These are phyloP conservation scores for Mycena amicta DNA, from an alignment of 768 basidiomycete species.

Conservation along the genomic window DNA sequence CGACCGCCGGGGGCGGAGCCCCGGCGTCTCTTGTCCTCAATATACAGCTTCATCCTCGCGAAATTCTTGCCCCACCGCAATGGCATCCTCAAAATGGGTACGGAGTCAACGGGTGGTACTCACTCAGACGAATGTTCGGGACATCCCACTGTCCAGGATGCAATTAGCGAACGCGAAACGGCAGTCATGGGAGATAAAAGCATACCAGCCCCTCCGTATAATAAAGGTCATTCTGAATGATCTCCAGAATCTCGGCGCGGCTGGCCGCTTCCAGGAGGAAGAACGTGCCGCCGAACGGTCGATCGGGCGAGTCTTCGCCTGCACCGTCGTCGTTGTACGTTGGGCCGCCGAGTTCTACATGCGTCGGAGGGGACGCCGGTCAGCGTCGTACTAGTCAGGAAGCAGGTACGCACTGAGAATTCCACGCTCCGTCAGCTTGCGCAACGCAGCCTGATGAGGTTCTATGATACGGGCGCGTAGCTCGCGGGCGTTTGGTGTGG, in stretches of 20 bases:
- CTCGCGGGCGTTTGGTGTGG: not conserved
- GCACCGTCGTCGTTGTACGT: conserved; percentile 10
- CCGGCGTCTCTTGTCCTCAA: no score
- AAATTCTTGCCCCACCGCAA: no score
- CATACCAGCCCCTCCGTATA: conserved; percentile 9
- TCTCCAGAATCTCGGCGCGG: conserved; percentile 2
- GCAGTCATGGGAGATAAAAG: not conserved
- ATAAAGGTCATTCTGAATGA: conserved; percentile 11
- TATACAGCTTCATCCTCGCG: no score
- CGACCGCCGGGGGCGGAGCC: no score
- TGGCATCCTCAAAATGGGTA: conserved; percentile 19
- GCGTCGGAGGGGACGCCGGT: not conserved
- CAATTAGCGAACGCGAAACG: not conserved
- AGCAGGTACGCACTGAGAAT: conserved; percentile 6
- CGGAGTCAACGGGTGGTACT: conserved; percentile 1
- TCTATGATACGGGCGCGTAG: not conserved
- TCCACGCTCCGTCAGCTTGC: not conserved
- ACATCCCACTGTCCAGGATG: conserved; percentile 15
- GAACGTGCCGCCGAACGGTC: conserved; percentile 14
- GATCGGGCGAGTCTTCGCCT: conserved; percentile 3
- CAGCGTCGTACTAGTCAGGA: not conserved
- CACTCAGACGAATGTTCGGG: conserved; percentile 1
- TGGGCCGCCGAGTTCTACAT: conserved; percentile 16
- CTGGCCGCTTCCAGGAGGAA: conserved; percentile 13
- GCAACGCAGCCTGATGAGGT: not conserved